A percentile compares a stretch with the other conserved stretches of the same genome.
Conservation (phyloP, 1,139 yeast genomes). For the Hemisphaericaspora subhashii region DNA sequence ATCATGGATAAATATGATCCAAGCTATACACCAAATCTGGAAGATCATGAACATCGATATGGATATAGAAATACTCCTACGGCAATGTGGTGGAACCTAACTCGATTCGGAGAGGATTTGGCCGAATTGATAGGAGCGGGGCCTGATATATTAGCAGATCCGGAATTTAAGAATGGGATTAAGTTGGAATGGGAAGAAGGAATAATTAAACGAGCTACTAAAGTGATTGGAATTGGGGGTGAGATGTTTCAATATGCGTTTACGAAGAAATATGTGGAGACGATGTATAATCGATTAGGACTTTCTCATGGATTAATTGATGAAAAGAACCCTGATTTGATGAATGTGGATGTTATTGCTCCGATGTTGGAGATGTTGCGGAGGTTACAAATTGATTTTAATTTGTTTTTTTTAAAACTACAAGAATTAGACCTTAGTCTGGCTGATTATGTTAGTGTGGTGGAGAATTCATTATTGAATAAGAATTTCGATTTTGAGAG, state of each 20-base stretch:
- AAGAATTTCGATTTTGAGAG: constrained; percentile 19
- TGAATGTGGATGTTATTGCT: constrained; percentile 50
- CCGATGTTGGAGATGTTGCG: constrained; percentile 66
- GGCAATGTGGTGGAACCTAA: constrained; percentile 91
- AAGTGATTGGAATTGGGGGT: constrained; percentile 62
- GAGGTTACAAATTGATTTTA: constrained; percentile 71
- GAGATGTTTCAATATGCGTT: constrained; percentile 65
- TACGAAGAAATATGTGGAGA: constrained; percentile 55
- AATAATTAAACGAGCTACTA: constrained; percentile 62
- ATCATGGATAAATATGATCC: constrained; percentile 85
- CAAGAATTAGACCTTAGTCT: constrained; percentile 40
- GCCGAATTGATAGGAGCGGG: constrained; percentile 82
- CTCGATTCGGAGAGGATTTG: constrained; percentile 79
- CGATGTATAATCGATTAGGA: constrained; percentile 73
- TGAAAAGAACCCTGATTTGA: constrained; percentile 32
- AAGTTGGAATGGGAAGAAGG: constrained; percentile 50
- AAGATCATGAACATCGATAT: constrained; percentile 72
- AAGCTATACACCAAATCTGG: constrained; percentile 84
- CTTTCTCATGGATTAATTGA: constrained; percentile 41
- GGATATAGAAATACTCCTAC: constrained; percentile 81
- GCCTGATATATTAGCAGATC: constrained; percentile 44
- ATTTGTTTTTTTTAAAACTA: constrained; percentile 68
- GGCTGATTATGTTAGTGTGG: constrained; percentile 23
- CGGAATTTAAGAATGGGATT: constrained; percentile 33
- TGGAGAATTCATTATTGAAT: constrained; percentile 23